Base-by-base conservation (phyloP, 306 rosid species). In the Medicago lupulina region DNA sequence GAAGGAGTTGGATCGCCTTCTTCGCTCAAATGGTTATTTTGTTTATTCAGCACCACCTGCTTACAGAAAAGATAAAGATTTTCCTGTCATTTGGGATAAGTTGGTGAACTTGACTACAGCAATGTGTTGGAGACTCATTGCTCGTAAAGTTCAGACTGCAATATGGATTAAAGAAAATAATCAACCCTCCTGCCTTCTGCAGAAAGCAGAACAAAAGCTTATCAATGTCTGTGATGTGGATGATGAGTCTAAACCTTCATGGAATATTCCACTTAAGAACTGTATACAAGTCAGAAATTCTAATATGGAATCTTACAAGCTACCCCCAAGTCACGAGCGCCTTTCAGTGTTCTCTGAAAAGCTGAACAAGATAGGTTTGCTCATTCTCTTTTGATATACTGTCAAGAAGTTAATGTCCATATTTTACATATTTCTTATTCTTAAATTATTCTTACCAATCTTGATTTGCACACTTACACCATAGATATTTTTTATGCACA, bases 41-140 rank as follows among this genome's bases (percentile, higher is more conserved):
- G 97, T 86, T 41, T 92, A 92, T 80, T 95, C 97, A 0, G 93
- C 97, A 57, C 99, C 99, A 21, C 99, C 97, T 57, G 97, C 93
- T 58, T 93, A 93, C 68, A 86, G 83, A 55, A 90, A 84, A 70
- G 93, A 88, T 76, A 95, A 90, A 83, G 83, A 81, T 7, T 95
- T 34, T 82, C 96, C 97, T 78, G 75, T 54, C 73, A 86, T 89
- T 84, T 95, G 99, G 99, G 88, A 95, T 73, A 90, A 86, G 58
- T 67, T 95, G 85, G 78, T 85, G 78, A 95, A 88, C 80, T 78
- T 95, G 74, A 90, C 97, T 57, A 85, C 97, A 5, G 89, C 97
- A 69, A 90, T 95, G 97, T 92, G 97, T 85, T 95, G 97, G 99
- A 92, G 88, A 88, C 97, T 95, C 74, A 83, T 95, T 78, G 89